A percentile compares a stretch with the other conserved stretches of the same genome.
phyloP scores from a whole-genome alignment of 257 asterid species.

The Anisodus acutangulus region DNA sequence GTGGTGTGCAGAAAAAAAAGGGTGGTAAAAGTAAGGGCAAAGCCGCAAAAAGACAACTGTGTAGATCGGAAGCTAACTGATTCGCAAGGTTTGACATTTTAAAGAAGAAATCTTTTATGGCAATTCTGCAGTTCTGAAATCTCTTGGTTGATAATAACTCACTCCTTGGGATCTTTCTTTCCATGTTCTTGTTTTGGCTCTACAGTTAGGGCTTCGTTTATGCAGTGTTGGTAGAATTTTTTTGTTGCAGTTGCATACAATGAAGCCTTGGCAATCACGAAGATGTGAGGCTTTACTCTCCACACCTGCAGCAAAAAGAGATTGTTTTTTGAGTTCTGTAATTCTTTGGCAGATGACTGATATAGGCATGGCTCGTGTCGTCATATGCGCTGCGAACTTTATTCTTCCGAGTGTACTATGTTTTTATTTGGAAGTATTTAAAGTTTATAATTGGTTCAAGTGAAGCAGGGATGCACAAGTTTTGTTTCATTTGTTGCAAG shows the following conservation, averaged over 20 bases:
- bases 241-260: neutral
- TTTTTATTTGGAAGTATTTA: neutral
- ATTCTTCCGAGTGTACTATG: neutral
- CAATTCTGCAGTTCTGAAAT: neutral
- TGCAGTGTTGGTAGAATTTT: neutral
- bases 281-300: neutral
- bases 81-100: slow-evolving; percentile 9
- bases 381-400: neutral
- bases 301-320: neutral
- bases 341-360: neutral
- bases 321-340: neutral
- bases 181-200: neutral
- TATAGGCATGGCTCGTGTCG: neutral
- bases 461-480: neutral
- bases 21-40: slow-evolving; percentile 39
- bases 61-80: neutral
- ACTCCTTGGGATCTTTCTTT: neutral
- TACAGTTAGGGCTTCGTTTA: neutral
- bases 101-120: neutral
- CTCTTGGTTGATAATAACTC: neutral
- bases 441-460: slow-evolving; percentile 12
- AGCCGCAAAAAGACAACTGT: slow-evolving; percentile 26
- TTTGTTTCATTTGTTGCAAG: neutral
- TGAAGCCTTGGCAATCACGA: neutral
- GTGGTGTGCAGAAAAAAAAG: slow-evolving; percentile 46